Conservation (phyloP, 345 rosid species). For the Psidium guajava region DNA sequence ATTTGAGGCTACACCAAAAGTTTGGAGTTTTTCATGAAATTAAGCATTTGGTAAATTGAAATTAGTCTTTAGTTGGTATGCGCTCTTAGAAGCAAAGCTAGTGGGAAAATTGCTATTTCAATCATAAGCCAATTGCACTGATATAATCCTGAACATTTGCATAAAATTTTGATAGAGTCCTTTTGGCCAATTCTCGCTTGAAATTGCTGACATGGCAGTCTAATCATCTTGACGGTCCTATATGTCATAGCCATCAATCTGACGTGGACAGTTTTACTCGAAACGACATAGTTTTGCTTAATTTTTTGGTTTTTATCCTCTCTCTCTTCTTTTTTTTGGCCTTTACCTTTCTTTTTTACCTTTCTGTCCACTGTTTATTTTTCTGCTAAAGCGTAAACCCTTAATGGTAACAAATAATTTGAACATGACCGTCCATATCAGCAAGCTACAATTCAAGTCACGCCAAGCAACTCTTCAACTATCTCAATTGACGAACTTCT, state of each 20-base stretch:
- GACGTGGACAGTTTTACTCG: not conserved
- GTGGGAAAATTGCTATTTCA: not conserved
- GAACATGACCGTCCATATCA: not conserved
- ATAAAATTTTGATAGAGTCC: not conserved
- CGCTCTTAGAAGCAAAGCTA: not conserved
- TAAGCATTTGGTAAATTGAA: not conserved
- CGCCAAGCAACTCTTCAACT: not conserved
- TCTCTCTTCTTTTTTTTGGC: rapidly evolving
- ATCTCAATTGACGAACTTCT: not conserved
- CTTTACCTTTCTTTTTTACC: not conserved
- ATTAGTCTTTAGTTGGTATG: not conserved
- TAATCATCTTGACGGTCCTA: too few species aligned
- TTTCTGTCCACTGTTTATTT: not conserved
- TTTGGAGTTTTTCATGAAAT: too few species aligned
- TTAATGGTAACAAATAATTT: not conserved
- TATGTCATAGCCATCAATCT: not conserved
- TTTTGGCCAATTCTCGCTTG: rapidly evolving
- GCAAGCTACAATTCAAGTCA: not conserved
- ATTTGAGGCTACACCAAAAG: too few species aligned
- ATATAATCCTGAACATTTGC: rapidly evolving
- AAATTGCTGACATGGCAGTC: rapidly evolving
- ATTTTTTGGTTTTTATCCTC: not conserved
- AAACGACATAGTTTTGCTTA: not conserved
- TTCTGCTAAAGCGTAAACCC: not conserved
- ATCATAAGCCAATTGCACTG: not conserved